Evolutionary conservation across 768 basidiomycete genomes (phyloP), one percentile per base, ranked within the genome.

Genomic region (Lentinula aciculospora): DNA sequence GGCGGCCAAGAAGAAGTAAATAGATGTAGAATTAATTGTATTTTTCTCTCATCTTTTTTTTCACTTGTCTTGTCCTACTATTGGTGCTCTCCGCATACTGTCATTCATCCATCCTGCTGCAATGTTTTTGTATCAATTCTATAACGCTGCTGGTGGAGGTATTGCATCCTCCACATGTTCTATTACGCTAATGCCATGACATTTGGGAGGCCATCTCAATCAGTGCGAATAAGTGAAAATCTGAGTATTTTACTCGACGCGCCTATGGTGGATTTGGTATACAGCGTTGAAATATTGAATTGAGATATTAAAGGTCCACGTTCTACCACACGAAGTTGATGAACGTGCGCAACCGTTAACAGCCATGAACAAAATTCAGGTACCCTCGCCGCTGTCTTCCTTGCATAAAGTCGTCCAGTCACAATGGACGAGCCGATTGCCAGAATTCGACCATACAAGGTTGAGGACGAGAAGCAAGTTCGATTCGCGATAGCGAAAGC

Each of bases 1-100:
- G 81, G 94, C 93, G 65, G 71, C 84, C 79, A 92, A 92, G 90
- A 92, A 92, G 89, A 92, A 92, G 81, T 92, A 90, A 87, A 81
- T 85, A 84, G 84, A 86, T 82, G 84, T 86, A 84, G 81, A 86
- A 82, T 71, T 72, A 72, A 19, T 73, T 81, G 82, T 84, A 81
- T 76, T 68, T 71, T 76, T 76, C 75, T 78, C 76, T 79, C 77
- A 73, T 77, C 70, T 67, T 72, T 72, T 75, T 70, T 69, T 69
- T 67, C 71, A 68, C 65, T 73, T 67, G 69, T 59, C 65, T 62
- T 65, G 60, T 71, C 65, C 19, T 42, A 36, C 29, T 44, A 53
- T 40, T 36, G 56, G 56, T 57, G 31, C 46, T 57, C 46, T 57
- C 53, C 34, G 34, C 44, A 57, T 45, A 46, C 46, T 53, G 51